phyloP scores from a whole-genome alignment of 2,329 filamentous ascomycete genomes.

The Apiospora malaysiana region DNA sequence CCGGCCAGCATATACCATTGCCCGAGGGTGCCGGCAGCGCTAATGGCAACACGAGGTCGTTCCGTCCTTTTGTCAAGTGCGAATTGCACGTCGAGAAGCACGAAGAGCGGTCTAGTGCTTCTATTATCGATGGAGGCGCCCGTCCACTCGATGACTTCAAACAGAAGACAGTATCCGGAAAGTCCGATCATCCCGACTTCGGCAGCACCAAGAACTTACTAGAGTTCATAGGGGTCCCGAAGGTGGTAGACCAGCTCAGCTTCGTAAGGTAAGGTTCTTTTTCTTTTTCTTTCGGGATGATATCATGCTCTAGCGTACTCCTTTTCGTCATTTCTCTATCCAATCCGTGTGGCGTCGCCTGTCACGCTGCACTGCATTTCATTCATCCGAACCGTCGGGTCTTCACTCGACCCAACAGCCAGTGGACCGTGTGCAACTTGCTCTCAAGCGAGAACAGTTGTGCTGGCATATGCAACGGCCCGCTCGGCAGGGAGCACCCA shows the following conservation, averaged over 20 bases:
- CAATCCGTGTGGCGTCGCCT: constrained; percentile 23
- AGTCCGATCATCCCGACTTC: constrained; percentile 70
- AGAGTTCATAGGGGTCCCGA: constrained; percentile 61
- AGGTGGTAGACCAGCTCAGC: constrained; percentile 71
- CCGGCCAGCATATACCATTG: constrained; percentile 75
- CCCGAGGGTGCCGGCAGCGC: constrained; percentile 55
- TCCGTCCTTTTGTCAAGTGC: constrained; percentile 78
- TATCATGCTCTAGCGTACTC: background rate
- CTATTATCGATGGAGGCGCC: constrained; percentile 46
- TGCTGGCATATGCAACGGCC: constrained; percentile 35
- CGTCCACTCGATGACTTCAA: constrained; percentile 66
- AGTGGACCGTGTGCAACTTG: constrained; percentile 30
- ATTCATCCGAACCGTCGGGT: constrained; percentile 29
- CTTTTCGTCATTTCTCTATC: constrained; percentile 23
- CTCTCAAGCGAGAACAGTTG: constrained; percentile 29
- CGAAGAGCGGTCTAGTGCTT: constrained; percentile 42
- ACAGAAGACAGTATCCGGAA: constrained; percentile 59
- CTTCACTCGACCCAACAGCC: constrained; percentile 24
- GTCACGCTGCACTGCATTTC: constrained; percentile 28
- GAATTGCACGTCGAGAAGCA: constrained; percentile 79
- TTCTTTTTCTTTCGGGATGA: constrained; percentile 13
- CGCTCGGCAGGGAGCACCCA: constrained; percentile 29
- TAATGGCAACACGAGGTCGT: constrained; percentile 55
- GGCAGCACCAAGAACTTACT: constrained; percentile 57
- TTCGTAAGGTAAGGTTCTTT: constrained; percentile 69